Evolutionary conservation across 2,329 filamentous ascomycete genomes (phyloP), one percentile per base, ranked within the genome.

Genomic region (Rugonectria rugulosa): DNA sequence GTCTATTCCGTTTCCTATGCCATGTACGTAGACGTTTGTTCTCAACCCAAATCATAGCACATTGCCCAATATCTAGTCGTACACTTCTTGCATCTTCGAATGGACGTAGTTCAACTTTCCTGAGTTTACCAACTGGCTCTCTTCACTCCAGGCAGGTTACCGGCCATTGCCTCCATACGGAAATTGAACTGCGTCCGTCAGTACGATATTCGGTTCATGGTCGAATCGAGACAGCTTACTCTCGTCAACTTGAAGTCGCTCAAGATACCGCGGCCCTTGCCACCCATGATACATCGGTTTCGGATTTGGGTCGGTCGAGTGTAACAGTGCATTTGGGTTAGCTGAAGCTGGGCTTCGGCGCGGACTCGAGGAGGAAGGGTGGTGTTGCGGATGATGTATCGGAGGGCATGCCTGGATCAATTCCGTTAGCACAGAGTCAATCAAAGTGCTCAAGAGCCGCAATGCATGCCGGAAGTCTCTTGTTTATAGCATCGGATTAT

Each of bases 301-400:
- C 89, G 88, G 74, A 99, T 93, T 81, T 97, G 93, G 44, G 94
- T 97, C 55, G 91, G 87, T 58, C 93, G 85, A 29, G 95, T 98
- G 77, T 98, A 98, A 80, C 86, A 88, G 79, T 97, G 93, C 94
- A 98, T 97, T 77, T 96, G 89, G 4, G 89, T 87, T 63, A 99
- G 82, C 77, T 98, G 89, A 53, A 99, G 85, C 79, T 98, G 94
- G 36, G 95, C 95, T 73, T 96, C 90, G 59, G 91, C 92, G 69
- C 96, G 90, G 46, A 90, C 87, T 69, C 93, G 86, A 52, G 87
- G 81, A 2, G 93, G 87, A 3, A 99, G 88, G 1, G 88, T 89
- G 26, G 92, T 95, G 76, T 99, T 99, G 74, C 91, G 92, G 73
- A 97, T 91, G 61, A 97, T 89, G 79, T 97, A 97, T 68, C 90